A percentile compares a stretch with the other conserved stretches of the same genome.
Evolutionary conservation across 2,329 filamentous ascomycete genomes (phyloP).

Genomic region (Didymella pinodella): DNA sequence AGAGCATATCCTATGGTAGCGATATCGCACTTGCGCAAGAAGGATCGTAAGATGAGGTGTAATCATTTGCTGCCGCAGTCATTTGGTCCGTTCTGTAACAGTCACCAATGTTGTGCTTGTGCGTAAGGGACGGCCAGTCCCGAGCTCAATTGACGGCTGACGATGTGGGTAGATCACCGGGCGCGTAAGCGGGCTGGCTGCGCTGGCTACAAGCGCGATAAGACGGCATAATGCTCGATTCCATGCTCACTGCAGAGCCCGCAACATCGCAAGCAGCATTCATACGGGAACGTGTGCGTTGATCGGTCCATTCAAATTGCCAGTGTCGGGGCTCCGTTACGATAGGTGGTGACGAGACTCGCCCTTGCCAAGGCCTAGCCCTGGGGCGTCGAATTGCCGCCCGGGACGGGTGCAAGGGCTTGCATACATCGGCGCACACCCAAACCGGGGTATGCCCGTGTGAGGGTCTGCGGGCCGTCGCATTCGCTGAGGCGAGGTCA

Average conservation of each 20-base stretch:
- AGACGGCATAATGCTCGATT: conserved; percentile 28
- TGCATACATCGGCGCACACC: conserved; percentile 45
- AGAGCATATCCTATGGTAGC: conserved; percentile 22
- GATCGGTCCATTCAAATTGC: conserved; percentile 25
- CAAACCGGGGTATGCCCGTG: conserved; percentile 43
- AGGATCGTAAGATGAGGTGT: conserved; percentile 40
- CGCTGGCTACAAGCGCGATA: conserved; percentile 37
- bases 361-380: conserved; percentile 41
- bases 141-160: conserved; percentile 42
- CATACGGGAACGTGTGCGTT: conserved; percentile 16
- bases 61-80: conserved; percentile 28
- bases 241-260: conserved; percentile 24
- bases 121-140: conserved; percentile 46
- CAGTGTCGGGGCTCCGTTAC: conserved; percentile 25
- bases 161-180: conserved; percentile 47
- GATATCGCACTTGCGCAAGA: conserved; percentile 33
- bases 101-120: conserved; percentile 38
- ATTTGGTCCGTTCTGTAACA: conserved; percentile 29
- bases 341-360: conserved; percentile 27
- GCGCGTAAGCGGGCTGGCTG: conserved; percentile 47
- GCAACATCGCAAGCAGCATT: conserved; percentile 16
- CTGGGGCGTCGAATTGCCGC: conserved; percentile 49
- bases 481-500: conserved; percentile 61
- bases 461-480: conserved; percentile 48
- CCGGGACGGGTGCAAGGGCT: conserved; percentile 47